phyloP scores from a whole-genome alignment of 768 basidiomycete genomes.

The Calocera cornea region DNA sequence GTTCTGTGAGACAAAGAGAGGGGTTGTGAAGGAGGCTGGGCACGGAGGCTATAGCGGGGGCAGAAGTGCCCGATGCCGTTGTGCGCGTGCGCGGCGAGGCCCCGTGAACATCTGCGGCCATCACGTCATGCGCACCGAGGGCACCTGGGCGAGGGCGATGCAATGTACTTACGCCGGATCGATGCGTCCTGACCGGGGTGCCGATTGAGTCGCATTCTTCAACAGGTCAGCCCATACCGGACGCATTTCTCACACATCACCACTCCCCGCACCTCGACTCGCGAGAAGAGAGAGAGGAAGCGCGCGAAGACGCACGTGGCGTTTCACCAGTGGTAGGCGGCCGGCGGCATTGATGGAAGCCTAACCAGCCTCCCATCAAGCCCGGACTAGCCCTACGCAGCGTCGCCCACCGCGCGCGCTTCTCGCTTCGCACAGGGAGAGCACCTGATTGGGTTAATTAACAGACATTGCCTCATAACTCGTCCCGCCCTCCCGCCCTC shows the following conservation, averaged over 20 bases:
- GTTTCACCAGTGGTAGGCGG: background rate
- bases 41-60: background rate
- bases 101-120: background rate
- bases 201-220: background rate
- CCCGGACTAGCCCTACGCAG: background rate
- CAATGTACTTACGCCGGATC: too few relatives aligned
- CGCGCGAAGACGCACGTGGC: background rate
- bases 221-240: background rate
- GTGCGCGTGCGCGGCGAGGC: too few relatives aligned
- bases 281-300: background rate
- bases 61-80: background rate
- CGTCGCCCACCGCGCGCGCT: too few relatives aligned
- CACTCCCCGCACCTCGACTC: background rate
- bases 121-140: background rate
- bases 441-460: constrained; percentile 1
- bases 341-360: constrained; percentile 5
- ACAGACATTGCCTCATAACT: constrained; percentile 1
- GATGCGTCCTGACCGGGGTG: too few relatives aligned
- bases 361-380: constrained; percentile 5
- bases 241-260: background rate
- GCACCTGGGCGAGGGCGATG: too few relatives aligned
- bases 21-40: background rate
- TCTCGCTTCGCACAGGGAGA: background rate
- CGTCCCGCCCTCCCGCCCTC: too few relatives aligned
- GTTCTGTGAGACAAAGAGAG: background rate